A percentile compares a stretch with the other conserved stretches of the same genome.
These are phyloP conservation scores for Akanthomyces uredinophilus DNA, from an alignment of 2,329 filamentous ascomycete genomes.

Conservation along the genomic window DNA sequence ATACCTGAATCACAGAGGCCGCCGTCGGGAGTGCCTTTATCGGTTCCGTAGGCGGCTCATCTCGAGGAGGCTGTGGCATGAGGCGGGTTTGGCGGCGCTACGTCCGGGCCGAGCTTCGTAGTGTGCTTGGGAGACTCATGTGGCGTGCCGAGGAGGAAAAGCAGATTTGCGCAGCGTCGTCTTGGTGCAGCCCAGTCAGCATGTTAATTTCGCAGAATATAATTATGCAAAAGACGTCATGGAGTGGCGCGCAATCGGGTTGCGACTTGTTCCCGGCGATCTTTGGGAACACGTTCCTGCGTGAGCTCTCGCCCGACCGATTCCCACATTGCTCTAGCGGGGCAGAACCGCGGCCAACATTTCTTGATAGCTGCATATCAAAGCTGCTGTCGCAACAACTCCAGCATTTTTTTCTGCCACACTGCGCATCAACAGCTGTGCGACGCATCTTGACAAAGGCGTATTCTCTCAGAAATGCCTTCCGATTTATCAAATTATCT, in stretches of 20 bases:
- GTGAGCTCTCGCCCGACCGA: background rate
- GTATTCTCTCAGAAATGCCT: constrained; percentile 37
- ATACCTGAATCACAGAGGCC: constrained; percentile 52
- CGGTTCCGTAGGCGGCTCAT: constrained; percentile 58
- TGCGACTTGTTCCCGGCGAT: background rate
- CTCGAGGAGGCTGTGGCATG: constrained; percentile 66
- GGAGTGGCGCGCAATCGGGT: constrained; percentile 6
- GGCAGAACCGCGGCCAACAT: constrained; percentile 2
- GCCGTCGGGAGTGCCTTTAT: constrained; percentile 66
- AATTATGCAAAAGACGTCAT: constrained; percentile 5
- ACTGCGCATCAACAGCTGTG: background rate
- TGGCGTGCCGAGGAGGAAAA: constrained; percentile 17
- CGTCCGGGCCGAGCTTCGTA: constrained; percentile 15
- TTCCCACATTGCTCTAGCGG: constrained; percentile 17
- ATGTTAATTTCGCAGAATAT: constrained; percentile 22
- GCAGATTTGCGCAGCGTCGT: constrained; percentile 21
- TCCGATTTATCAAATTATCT: constrained; percentile 75
- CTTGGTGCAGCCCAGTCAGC: constrained; percentile 22
- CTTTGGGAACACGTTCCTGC: constrained; percentile 8
- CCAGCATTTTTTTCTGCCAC: background rate
- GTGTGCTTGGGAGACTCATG: constrained; percentile 12
- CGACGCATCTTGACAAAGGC: background rate
- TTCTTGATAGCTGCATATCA: constrained; percentile 14
- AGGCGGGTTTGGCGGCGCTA: constrained; percentile 29
- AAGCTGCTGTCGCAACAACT: background rate